Evolutionary conservation across 108 stramenopile genomes (phyloP), one percentile per base, ranked within the genome.

Genomic region (Pseudonitzschia delicatissima): DNA sequence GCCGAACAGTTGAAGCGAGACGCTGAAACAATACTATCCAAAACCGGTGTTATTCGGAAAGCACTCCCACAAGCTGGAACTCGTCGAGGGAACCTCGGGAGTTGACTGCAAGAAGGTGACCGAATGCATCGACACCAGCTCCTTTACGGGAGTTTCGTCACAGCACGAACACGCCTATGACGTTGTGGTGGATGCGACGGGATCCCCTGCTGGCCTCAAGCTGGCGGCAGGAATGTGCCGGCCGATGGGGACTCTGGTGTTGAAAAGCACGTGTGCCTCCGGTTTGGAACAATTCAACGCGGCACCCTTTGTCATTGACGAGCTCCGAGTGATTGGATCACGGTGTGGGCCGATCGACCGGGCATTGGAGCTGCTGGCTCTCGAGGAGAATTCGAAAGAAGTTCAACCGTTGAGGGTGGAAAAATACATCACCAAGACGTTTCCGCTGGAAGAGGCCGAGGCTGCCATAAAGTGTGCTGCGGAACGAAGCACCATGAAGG

Each of bases 131-230:
- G 64, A 62, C 35, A 67, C 76, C 20, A 53, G 42, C 20, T 59
- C 77, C 3, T 68, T 76, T 34, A 71, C 66, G 28, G 66, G 71
- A n/a, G 62, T 86, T 3, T 60, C 80, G 18, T 45, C 77, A 5
- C 25, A 37, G 20, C 79, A 85, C 39, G 62, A 62, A 21, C 57
- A 62, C 23, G 29, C 62, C 26, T 86, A 78, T 58, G 89, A 90
- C 72, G 89, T 87, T 17, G 87, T 88, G 17, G 85, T 90, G 17
- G 86, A 90, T 69, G 86, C 86, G 4, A 90, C 89, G 5, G 89
- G 86, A 2, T 82, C 74, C 66, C 86, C 86, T 3, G 74, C 74
- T 23, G 89, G 84, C n/a, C 52, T 90, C 35, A 48, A 47, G 7
- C 36, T 83, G 44, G 82, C 86, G 15, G 70, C 76, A 39, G 71